Conservation (phyloP, 495 filamentous ascomycete genomes). For the Oidiodendron maius region DNA sequence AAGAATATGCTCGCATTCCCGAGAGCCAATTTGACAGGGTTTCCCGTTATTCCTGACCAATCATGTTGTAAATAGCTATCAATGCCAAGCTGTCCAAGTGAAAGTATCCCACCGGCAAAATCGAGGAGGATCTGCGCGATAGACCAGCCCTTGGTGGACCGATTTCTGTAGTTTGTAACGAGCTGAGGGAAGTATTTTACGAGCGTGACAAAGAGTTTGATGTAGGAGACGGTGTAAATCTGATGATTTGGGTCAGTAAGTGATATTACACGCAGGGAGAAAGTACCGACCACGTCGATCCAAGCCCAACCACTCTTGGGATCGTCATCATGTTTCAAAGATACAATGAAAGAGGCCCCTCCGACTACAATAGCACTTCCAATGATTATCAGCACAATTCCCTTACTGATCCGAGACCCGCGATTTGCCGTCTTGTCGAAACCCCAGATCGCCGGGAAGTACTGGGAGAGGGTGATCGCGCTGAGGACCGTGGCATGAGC, state of each 20-base stretch:
- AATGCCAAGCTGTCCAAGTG: constrained; percentile 71
- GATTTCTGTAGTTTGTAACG: constrained; percentile 70
- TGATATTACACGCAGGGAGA: constrained; percentile 6
- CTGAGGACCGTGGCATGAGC: constrained; percentile 67
- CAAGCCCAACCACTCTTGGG: constrained; percentile 57
- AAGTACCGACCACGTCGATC: constrained; percentile 69
- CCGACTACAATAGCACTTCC: constrained; percentile 56
- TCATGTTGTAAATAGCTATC: constrained; percentile 80
- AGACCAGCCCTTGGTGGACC: constrained; percentile 82
- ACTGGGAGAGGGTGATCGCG: constrained; percentile 62
- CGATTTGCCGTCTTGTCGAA: constrained; percentile 52
- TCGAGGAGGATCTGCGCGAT: constrained; percentile 86
- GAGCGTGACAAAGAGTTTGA: constrained; percentile 83
- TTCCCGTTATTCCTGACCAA: constrained; percentile 86
- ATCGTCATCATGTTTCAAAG: constrained; percentile 45
- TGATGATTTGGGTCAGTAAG: constrained; percentile 30
- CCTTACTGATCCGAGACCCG: constrained; percentile 46
- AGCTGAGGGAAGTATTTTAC: constrained; percentile 92
- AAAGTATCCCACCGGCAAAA: constrained; percentile 73
- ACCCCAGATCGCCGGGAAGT: constrained; percentile 67
- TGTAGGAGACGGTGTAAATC: constrained; percentile 77
- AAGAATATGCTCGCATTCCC: constrained; percentile 82
- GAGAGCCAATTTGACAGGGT: constrained; percentile 83
- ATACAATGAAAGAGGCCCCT: constrained; percentile 48
- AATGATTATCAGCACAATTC: constrained; percentile 60